Percentiles rank a stretch among this genome's conserved stretches.
phyloP scores from a whole-genome alignment of 139 green algal species.

The Volvox africanus region DNA sequence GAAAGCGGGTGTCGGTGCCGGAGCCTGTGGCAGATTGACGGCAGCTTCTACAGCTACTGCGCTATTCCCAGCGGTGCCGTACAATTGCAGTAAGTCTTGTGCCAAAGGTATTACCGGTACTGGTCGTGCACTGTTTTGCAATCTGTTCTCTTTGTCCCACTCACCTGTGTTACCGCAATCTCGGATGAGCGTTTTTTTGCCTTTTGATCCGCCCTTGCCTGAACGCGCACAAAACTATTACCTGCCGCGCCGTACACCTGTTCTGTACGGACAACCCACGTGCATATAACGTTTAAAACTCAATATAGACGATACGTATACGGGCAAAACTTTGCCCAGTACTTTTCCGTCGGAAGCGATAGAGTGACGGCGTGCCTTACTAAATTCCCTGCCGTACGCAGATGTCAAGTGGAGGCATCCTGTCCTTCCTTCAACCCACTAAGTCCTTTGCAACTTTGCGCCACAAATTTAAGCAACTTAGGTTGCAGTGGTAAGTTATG shows the following conservation, averaged over 20 bases:
- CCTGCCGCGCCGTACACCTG: background rate
- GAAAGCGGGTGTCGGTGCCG: background rate
- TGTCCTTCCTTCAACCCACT: background rate
- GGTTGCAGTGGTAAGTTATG: background rate
- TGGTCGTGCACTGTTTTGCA: background rate
- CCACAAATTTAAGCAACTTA: background rate
- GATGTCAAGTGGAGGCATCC: slow-evolving; percentile 2
- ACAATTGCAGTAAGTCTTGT: background rate
- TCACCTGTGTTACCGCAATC: background rate
- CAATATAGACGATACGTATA: no score
- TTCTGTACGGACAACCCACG: background rate
- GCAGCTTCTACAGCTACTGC: slow-evolving; percentile 19
- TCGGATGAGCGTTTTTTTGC: background rate
- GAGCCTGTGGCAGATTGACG: background rate
- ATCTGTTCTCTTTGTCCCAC: background rate
- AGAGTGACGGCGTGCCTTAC: background rate
- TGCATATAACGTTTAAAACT: no score
- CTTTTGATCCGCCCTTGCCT: background rate
- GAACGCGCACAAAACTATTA: background rate
- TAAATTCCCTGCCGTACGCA: background rate
- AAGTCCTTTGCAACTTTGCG: background rate
- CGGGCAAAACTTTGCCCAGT: no score
- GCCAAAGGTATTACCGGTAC: background rate
- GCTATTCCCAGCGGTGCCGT: background rate
- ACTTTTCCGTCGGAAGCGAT: no score